phyloP scores from a whole-genome alignment of 192 early-diverging fungal species.

The Coemansia sp. region DNA sequence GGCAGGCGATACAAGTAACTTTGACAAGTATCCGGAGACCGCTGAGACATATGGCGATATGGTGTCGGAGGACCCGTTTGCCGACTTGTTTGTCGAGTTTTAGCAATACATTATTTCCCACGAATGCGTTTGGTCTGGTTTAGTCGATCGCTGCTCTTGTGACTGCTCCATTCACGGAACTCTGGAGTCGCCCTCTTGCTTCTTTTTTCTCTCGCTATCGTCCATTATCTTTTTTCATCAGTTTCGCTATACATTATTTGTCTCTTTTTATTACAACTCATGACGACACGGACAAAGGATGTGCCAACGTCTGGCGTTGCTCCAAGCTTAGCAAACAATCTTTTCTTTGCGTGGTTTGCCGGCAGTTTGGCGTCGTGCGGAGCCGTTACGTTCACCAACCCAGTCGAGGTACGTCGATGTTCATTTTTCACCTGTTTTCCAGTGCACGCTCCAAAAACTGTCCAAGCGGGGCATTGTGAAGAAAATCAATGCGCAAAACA shows the following conservation, averaged over 20 bases:
- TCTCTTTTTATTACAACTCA: too few species aligned
- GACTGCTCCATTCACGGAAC: slow-evolving; percentile 8
- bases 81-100: slow-evolving; percentile 75
- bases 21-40: slow-evolving; percentile 93
- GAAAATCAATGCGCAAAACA: too few species aligned
- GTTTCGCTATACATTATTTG: neutral
- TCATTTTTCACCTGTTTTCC: neutral
- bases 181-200: neutral
- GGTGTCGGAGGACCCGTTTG: slow-evolving; percentile 66
- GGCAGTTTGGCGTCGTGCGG: slow-evolving; percentile 86
- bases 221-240: slow-evolving; percentile 5
- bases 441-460: neutral
- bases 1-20: slow-evolving; percentile 91
- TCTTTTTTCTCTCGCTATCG: neutral
- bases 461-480: too few species aligned
- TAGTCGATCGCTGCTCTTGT: neutral
- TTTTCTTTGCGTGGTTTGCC: slow-evolving; percentile 60
- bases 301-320: neutral
- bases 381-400: slow-evolving; percentile 96
- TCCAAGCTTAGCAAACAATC: slow-evolving; percentile 6
- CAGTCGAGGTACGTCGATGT: slow-evolving; percentile 71
- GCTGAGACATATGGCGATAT: slow-evolving; percentile 81
- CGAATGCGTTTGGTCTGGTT: too few species aligned
- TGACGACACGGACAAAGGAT: too few species aligned
- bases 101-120: slow-evolving; percentile 28